A percentile compares a stretch with the other conserved stretches of the same genome.
phyloP scores from a whole-genome alignment of 148 eudicot species.

The Amaranthus hypochondriacus region DNA sequence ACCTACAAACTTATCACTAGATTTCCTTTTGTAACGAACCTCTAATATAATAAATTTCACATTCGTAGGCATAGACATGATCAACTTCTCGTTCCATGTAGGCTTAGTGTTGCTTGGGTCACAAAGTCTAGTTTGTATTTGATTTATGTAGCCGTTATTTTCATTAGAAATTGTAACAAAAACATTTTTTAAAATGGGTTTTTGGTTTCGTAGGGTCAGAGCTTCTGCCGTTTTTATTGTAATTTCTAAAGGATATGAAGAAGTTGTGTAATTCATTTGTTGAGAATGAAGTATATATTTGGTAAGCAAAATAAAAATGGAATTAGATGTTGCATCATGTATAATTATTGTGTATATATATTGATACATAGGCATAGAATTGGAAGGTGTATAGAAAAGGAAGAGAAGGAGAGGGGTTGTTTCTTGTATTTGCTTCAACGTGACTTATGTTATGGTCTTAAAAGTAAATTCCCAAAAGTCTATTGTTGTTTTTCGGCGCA shows the following conservation, averaged over 20 bases:
- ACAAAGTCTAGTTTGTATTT: slow-evolving; percentile 11
- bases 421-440: slow-evolving; percentile 9
- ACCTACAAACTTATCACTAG: slow-evolving; percentile 30
- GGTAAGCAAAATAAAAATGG: neutral
- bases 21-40: slow-evolving; percentile 24
- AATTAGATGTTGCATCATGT: neutral
- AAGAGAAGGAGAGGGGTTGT: slow-evolving; percentile 33
- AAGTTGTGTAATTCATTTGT: neutral
- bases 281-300: neutral
- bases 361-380: neutral
- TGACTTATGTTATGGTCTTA: neutral
- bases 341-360: neutral
- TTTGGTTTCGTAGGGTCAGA: slow-evolving; percentile 18
- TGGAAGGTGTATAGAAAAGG: slow-evolving; percentile 34
- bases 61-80: slow-evolving; percentile 30
- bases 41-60: slow-evolving; percentile 38
- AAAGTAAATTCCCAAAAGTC: neutral
- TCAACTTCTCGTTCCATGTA: slow-evolving; percentile 52
- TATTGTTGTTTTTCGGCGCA: neutral
- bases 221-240: slow-evolving; percentile 46
- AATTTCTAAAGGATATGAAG: slow-evolving; percentile 30
- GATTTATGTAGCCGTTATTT: neutral
- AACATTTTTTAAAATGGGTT: slow-evolving; percentile 30
- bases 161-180: slow-evolving; percentile 37
- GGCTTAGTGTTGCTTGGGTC: slow-evolving; percentile 34